These are phyloP conservation scores for Penicillium sp. DNA, from an alignment of 2,329 filamentous ascomycete species.

Conservation along the genomic window DNA sequence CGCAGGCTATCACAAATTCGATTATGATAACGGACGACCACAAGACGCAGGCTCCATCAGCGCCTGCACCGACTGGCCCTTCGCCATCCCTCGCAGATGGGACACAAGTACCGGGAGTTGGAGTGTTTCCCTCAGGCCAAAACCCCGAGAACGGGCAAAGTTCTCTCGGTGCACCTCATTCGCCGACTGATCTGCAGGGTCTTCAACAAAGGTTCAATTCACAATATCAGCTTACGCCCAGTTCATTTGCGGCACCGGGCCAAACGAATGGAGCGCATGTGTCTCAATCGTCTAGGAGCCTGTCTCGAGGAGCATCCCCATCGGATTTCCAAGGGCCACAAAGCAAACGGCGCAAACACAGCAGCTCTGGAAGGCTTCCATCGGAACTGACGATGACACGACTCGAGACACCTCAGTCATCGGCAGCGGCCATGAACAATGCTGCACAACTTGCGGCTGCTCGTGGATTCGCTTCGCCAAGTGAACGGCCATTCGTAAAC, in stretches of 20 bases:
- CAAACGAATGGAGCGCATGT: conserved; percentile 40
- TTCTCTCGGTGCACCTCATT: conserved; percentile 32
- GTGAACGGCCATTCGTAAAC: conserved; percentile 49
- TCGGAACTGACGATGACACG: conserved; percentile 77
- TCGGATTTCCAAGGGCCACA: conserved; percentile 61
- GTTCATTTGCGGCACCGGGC: conserved; percentile 41
- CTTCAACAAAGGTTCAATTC: conserved; percentile 54
- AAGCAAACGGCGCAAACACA: conserved; percentile 80
- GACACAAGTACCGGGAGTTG: conserved; percentile 43
- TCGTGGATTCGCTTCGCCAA: conserved; percentile 36
- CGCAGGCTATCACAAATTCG: conserved; percentile 79
- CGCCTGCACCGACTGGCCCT: conserved; percentile 33
- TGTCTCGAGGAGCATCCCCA: conserved; percentile 74
- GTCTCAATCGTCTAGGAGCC: conserved; percentile 57
- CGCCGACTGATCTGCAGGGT: conserved; percentile 59
- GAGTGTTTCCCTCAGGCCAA: conserved; percentile 42
- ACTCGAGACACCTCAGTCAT: conserved; percentile 59
- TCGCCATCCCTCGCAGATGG: conserved; percentile 38
- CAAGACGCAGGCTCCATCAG: conserved; percentile 68
- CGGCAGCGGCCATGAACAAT: conserved; percentile 41
- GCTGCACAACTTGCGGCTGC: conserved; percentile 43
- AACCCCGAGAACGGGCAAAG: conserved; percentile 31
- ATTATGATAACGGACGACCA: conserved; percentile 99
- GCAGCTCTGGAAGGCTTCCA: conserved; percentile 66
- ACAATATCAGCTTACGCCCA: conserved; percentile 40